A percentile compares a stretch with the other conserved stretches of the same genome.
Conservation (phyloP, 257 asterid genomes). For the Nicotiana benthamiana region DNA sequence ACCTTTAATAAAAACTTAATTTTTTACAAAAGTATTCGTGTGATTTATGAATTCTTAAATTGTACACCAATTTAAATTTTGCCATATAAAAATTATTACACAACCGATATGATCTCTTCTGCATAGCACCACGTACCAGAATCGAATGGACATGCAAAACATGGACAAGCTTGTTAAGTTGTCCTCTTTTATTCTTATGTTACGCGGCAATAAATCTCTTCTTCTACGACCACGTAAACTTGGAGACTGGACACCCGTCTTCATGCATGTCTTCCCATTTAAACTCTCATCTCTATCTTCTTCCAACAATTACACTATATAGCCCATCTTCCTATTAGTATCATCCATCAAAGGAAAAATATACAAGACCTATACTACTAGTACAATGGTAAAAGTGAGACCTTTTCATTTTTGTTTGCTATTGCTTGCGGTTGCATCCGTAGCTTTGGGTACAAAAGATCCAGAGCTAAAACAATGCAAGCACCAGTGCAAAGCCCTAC, state of each 20-base stretch:
- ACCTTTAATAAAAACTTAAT: too few species aligned
- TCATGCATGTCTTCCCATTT: slow-evolving; percentile 26
- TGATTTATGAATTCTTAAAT: too few species aligned
- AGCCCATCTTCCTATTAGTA: neutral
- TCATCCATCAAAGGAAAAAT: neutral
- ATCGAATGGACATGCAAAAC: neutral
- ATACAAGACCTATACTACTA: neutral
- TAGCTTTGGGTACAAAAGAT: slow-evolving; percentile 14
- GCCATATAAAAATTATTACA: too few species aligned
- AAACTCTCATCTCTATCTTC: slow-evolving; percentile 9
- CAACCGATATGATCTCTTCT: too few species aligned
- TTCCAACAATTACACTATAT: neutral
- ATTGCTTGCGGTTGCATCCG: slow-evolving; percentile 19
- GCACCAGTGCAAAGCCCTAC: slow-evolving; percentile 20
- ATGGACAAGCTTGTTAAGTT: neutral
- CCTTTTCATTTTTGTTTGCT: slow-evolving; percentile 9
- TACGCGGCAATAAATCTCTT: neutral
- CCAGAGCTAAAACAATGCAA: slow-evolving; percentile 30
- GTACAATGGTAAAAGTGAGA: neutral
- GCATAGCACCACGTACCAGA: neutral
- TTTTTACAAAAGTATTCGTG: too few species aligned
- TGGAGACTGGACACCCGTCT: slow-evolving; percentile 31
- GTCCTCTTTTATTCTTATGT: neutral
- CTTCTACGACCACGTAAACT: slow-evolving; percentile 12
- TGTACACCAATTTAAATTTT: too few species aligned